A percentile compares a stretch with the other conserved stretches of the same genome.
These are phyloP conservation scores for Candida coquimbonensis DNA, from an alignment of 805 yeast genomes.

Conservation along the genomic window DNA sequence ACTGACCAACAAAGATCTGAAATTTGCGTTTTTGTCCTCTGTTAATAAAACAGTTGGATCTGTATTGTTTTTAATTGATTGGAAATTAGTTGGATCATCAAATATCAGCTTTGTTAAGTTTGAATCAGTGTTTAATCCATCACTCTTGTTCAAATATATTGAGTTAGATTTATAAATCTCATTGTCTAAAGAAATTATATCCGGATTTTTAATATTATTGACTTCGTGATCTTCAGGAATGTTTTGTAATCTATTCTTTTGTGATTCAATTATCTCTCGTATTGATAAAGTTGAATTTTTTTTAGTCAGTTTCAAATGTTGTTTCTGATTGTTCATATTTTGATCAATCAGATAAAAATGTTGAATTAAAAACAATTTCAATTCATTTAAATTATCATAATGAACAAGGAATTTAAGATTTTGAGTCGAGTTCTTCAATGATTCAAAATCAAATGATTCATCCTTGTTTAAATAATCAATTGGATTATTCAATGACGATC, in stretches of 20 bases:
- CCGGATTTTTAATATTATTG: background rate
- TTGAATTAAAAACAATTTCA: slow-evolving; percentile 39
- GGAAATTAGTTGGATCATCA: slow-evolving; percentile 31
- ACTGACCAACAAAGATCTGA: slow-evolving; percentile 28
- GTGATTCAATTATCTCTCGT: slow-evolving; percentile 15
- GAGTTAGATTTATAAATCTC: slow-evolving; percentile 15
- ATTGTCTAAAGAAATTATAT: background rate
- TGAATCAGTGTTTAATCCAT: slow-evolving; percentile 8
- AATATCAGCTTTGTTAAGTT: slow-evolving; percentile 14
- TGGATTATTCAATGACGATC: slow-evolving; percentile 14
- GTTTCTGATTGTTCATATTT: slow-evolving; percentile 13
- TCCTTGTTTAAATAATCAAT: slow-evolving; percentile 13
- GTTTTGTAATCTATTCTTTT: background rate
- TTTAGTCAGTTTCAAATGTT: slow-evolving; percentile 13
- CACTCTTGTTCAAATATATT: slow-evolving; percentile 19
- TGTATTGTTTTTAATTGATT: slow-evolving; percentile 26
- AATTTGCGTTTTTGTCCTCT: background rate
- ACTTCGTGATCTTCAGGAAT: slow-evolving; percentile 1
- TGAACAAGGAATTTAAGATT: slow-evolving; percentile 48
- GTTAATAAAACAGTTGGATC: slow-evolving; percentile 33
- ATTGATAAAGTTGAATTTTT: slow-evolving; percentile 18
- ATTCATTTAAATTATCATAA: slow-evolving; percentile 49
- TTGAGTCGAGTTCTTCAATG: slow-evolving; percentile 29
- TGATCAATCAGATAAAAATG: slow-evolving; percentile 27
- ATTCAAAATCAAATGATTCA: slow-evolving; percentile 30